A percentile compares a stretch with the other conserved stretches of the same genome.
phyloP scores from a whole-genome alignment of 805 yeast genomes.

The Kuraishia molischiana region DNA sequence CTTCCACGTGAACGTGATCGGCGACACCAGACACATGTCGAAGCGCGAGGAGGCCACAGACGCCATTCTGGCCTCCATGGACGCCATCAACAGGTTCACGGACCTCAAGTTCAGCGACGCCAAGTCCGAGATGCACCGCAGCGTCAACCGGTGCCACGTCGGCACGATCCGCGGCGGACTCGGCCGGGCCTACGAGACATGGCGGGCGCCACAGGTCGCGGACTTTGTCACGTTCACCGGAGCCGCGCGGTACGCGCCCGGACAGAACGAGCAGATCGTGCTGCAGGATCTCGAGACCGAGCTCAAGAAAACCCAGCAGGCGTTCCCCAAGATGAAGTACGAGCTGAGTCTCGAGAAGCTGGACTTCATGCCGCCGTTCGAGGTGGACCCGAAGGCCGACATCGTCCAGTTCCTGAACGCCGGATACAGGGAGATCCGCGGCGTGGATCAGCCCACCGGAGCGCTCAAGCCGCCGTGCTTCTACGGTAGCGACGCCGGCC shows the following conservation, averaged over 20 bases:
- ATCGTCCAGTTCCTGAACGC: slow-evolving; percentile 10
- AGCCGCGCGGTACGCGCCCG: slow-evolving; percentile 22
- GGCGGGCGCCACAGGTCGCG: slow-evolving; percentile 22
- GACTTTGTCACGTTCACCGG: slow-evolving; percentile 22
- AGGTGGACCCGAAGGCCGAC: slow-evolving; percentile 12
- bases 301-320: slow-evolving; percentile 13
- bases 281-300: slow-evolving; percentile 14
- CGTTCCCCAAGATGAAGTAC: slow-evolving; percentile 14
- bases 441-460: slow-evolving; percentile 14
- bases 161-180: slow-evolving; percentile 21
- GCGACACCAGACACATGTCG: slow-evolving; percentile 22
- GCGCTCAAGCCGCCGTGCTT: slow-evolving; percentile 16
- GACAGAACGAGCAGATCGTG: slow-evolving; percentile 15
- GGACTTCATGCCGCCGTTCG: slow-evolving; percentile 16
- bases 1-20: slow-evolving; percentile 17
- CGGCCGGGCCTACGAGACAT: slow-evolving; percentile 17
- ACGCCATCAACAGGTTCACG: slow-evolving; percentile 15
- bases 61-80: slow-evolving; percentile 19
- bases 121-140: slow-evolving; percentile 12
- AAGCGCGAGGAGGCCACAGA: slow-evolving; percentile 22
- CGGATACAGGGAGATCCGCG: slow-evolving; percentile 9
- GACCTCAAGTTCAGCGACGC: slow-evolving; percentile 17
- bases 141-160: slow-evolving; percentile 19
- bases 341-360: slow-evolving; percentile 10
- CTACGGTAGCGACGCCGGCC: slow-evolving; percentile 17